These are phyloP conservation scores for Cladobotryum mycophilum DNA, from an alignment of 2,329 filamentous ascomycete genomes.

Conservation along the genomic window DNA sequence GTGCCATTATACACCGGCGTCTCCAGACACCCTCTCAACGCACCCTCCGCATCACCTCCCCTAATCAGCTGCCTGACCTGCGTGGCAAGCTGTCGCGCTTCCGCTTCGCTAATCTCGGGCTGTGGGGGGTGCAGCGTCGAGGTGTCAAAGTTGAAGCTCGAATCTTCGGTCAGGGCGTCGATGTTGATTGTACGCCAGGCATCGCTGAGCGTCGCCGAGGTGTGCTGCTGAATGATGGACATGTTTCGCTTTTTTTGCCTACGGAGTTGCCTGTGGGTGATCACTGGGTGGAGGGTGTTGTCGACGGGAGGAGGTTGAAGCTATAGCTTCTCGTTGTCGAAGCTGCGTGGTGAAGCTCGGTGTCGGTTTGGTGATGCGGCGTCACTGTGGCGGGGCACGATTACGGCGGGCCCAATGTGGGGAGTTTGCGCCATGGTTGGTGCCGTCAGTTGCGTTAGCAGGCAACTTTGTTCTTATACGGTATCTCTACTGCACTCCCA, in stretches of 20 bases:
- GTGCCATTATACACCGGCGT: slow-evolving; percentile 68
- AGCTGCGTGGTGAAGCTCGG: background rate
- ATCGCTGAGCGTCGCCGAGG: slow-evolving; percentile 52
- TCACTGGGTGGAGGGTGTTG: background rate
- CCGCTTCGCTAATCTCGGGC: slow-evolving; percentile 66
- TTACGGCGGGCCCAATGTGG: too few relatives aligned
- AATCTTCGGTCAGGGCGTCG: slow-evolving; percentile 85
- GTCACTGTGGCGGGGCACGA: slow-evolving; percentile 24
- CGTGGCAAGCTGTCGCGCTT: slow-evolving; percentile 68
- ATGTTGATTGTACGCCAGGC: slow-evolving; percentile 89
- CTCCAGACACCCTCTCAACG: slow-evolving; percentile 76
- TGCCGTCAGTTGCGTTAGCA: too few relatives aligned
- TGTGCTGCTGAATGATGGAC: slow-evolving; percentile 64
- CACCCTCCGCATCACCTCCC: slow-evolving; percentile 81
- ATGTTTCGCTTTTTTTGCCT: slow-evolving; percentile 29
- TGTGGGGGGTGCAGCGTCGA: slow-evolving; percentile 73
- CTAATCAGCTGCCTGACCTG: slow-evolving; percentile 85
- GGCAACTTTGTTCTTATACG: too few relatives aligned
- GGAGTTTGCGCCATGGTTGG: too few relatives aligned
- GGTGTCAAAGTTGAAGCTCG: slow-evolving; percentile 84
- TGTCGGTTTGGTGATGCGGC: slow-evolving; percentile 20
- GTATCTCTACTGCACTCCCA: too few relatives aligned
- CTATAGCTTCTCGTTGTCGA: background rate
- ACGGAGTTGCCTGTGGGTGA: background rate
- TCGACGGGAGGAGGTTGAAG: background rate